These are phyloP conservation scores for Clathrus columnatus DNA, from an alignment of 768 basidiomycete genomes.

Conservation along the genomic window DNA sequence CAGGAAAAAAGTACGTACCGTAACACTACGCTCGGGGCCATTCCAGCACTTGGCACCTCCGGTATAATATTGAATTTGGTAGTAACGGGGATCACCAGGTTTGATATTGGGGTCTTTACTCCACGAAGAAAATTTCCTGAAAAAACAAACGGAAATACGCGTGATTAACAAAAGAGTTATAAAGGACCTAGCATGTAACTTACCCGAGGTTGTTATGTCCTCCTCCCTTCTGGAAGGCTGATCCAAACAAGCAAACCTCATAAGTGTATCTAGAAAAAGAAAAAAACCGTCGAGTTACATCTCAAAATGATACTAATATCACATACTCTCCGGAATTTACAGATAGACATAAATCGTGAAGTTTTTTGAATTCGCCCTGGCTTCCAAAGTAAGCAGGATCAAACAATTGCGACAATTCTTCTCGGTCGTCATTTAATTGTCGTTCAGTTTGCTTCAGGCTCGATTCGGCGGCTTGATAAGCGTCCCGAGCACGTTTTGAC, in stretches of 20 bases:
- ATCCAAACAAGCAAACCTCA: slow-evolving; percentile 85
- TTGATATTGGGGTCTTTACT: slow-evolving; percentile 48
- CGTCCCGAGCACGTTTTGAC: slow-evolving; percentile 53
- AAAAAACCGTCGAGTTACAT: not conserved
- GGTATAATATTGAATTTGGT: slow-evolving; percentile 74
- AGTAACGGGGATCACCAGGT: slow-evolving; percentile 63
- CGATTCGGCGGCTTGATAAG: slow-evolving; percentile 53
- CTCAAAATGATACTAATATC: not conserved
- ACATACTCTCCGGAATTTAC: slow-evolving; percentile 87
- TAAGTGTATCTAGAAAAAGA: slow-evolving; percentile 71
- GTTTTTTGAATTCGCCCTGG: slow-evolving; percentile 93
- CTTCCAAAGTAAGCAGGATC: slow-evolving; percentile 57
- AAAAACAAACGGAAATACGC: not conserved
- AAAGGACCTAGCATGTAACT: too few relatives aligned
- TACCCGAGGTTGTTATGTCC: slow-evolving; percentile 75
- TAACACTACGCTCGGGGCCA: slow-evolving; percentile 81
- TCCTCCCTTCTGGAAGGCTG: slow-evolving; percentile 82
- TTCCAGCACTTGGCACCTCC: slow-evolving; percentile 92
- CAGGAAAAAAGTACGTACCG: slow-evolving; percentile 35
- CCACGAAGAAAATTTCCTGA: slow-evolving; percentile 77
- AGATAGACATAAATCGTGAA: slow-evolving; percentile 72
- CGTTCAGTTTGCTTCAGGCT: slow-evolving; percentile 42
- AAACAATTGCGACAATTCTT: slow-evolving; percentile 60
- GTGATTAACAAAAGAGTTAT: not conserved
- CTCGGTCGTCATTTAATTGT: slow-evolving; percentile 44